Conservation (phyloP, 495 filamentous ascomycete genomes). For the Pyronema domesticum region DNA sequence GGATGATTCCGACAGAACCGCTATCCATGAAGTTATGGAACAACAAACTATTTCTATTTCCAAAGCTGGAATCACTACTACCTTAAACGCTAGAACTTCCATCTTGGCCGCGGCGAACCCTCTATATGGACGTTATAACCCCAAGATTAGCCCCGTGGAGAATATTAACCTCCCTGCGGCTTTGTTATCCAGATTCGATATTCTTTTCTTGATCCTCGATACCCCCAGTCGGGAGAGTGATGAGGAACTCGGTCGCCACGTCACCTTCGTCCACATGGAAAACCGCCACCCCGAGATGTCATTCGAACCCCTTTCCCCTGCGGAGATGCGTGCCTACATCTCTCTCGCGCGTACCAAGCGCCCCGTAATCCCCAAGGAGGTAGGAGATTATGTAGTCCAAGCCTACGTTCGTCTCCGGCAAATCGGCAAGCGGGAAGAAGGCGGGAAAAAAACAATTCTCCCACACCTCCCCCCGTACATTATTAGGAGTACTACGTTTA, state of each 20-base stretch:
- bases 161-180: slow-evolving; percentile 97
- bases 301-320: slow-evolving; percentile 46
- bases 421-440: slow-evolving; percentile 74
- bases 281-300: slow-evolving; percentile 69
- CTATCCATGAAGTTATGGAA: slow-evolving; percentile 99
- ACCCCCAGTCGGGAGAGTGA: slow-evolving; percentile 74
- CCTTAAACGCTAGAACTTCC: slow-evolving; percentile 85
- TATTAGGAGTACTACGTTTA: slow-evolving; percentile 80
- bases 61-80: slow-evolving; percentile 92
- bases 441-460: slow-evolving; percentile 70
- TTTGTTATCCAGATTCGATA: slow-evolving; percentile 86
- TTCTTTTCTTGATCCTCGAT: slow-evolving; percentile 91
- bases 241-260: slow-evolving; percentile 85
- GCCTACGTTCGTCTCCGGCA: slow-evolving; percentile 87
- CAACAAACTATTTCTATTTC: slow-evolving; percentile 98
- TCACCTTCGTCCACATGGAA: slow-evolving; percentile 95
- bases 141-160: slow-evolving; percentile 84
- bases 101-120: slow-evolving; percentile 98
- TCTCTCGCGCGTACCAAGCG: slow-evolving; percentile 79
- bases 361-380: slow-evolving; percentile 59
- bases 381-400: slow-evolving; percentile 90
- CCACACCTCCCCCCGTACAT: slow-evolving; percentile 79
- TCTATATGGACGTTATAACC: slow-evolving; percentile 94
- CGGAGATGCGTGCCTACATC: slow-evolving; percentile 88
- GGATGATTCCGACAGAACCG: slow-evolving; percentile 90